Evolutionary conservation across 2,329 filamentous ascomycete species (phyloP).

Genomic region (Xylaria sp.): DNA sequence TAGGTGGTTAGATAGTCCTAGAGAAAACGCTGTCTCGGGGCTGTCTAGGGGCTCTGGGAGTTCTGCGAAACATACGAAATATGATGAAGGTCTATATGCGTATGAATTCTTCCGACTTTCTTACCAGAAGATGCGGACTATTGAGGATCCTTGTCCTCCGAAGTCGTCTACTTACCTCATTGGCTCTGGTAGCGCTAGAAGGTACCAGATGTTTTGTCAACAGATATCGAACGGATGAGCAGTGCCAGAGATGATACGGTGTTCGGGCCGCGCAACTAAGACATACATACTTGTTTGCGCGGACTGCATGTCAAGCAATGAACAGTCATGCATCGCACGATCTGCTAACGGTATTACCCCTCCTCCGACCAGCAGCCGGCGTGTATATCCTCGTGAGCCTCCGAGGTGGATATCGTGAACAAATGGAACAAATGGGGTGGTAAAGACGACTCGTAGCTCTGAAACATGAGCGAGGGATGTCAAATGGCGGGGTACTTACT

Average conservation of each 20-base stretch:
- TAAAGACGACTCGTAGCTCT: slow-evolving; percentile 18
- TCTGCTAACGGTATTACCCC: slow-evolving; percentile 25
- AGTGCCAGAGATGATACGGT: background rate
- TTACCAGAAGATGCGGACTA: background rate
- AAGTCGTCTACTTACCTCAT: background rate
- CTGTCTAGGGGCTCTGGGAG: background rate
- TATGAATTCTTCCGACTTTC: background rate
- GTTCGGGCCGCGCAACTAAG: background rate
- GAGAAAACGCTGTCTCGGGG: background rate
- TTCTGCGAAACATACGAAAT: background rate
- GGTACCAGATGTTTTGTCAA: background rate
- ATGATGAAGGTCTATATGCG: background rate
- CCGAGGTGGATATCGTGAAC: slow-evolving; percentile 9
- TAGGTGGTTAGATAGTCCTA: background rate
- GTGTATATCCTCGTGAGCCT: slow-evolving; percentile 8
- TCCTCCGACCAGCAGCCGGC: slow-evolving; percentile 19
- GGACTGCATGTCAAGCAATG: slow-evolving; percentile 21
- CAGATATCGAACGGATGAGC: slow-evolving; percentile 5
- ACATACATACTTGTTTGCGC: background rate
- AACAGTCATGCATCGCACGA: slow-evolving; percentile 7
- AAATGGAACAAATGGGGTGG: slow-evolving; percentile 18
- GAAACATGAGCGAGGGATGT: slow-evolving; percentile 31
- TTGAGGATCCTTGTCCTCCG: background rate
- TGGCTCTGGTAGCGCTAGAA: background rate
- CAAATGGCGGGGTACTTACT: slow-evolving; percentile 33